Evolutionary conservation across 139 green algal genomes (phyloP).

Genomic region (Coelastrella sp.): DNA sequence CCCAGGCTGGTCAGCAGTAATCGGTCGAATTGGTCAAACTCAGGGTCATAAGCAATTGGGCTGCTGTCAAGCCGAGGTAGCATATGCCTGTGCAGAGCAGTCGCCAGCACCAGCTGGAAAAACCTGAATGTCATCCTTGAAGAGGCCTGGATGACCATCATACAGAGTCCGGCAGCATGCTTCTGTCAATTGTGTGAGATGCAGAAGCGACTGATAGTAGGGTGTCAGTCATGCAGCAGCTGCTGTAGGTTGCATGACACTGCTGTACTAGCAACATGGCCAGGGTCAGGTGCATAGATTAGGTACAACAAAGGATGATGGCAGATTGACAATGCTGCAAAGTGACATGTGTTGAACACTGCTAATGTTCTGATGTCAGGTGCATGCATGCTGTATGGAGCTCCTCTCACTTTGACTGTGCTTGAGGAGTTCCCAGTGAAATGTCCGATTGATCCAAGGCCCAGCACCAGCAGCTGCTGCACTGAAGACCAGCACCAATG

Average conservation of each 20-base stretch:
- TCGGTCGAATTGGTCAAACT: background rate
- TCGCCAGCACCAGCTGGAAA: background rate
- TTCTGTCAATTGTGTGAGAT: no score
- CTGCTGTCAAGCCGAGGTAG: background rate
- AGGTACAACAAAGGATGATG: background rate
- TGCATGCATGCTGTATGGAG: no score
- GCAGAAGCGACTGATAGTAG: no score
- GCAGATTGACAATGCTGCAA: background rate
- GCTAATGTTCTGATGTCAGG: background rate
- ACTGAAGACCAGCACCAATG: conserved; percentile 16
- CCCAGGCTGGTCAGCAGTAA: conserved; percentile 1
- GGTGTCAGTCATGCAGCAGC: background rate
- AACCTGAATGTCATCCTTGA: conserved; percentile 19
- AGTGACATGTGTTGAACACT: background rate
- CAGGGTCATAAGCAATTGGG: conserved; percentile 22
- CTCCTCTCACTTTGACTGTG: background rate
- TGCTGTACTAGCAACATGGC: no score
- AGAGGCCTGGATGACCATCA: background rate
- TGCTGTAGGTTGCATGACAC: no score
- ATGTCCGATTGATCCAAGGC: background rate
- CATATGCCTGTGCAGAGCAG: background rate
- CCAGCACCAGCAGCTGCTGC: conserved; percentile 32
- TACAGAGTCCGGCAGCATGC: background rate
- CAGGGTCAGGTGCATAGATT: no score
- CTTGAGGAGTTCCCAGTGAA: background rate